Percentiles rank a stretch among this genome's conserved stretches.
Conservation (phyloP, 306 rosid genomes). For the Vigna unguiculata region DNA sequence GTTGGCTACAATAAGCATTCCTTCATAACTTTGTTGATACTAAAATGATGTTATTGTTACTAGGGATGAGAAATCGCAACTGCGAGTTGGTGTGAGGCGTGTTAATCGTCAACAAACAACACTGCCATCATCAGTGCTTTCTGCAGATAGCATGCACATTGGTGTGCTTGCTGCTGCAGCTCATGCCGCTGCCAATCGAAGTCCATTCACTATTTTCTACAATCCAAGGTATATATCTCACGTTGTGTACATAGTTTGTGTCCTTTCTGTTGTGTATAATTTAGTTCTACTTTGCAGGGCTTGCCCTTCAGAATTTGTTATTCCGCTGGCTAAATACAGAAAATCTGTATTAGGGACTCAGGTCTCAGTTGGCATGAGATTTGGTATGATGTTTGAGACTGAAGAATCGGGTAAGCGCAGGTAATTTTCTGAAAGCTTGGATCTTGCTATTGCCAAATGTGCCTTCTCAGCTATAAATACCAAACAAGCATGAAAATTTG, state of each 20-base stretch:
- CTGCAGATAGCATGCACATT: slow-evolving; percentile 99
- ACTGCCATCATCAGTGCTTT: slow-evolving; percentile 90
- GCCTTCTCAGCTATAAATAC: not conserved
- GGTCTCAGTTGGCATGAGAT: slow-evolving; percentile 95
- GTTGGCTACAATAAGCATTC: slow-evolving; percentile 15
- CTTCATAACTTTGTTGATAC: slow-evolving; percentile 8
- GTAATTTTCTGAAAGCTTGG: slow-evolving; percentile 53
- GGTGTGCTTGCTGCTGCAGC: slow-evolving; percentile 99
- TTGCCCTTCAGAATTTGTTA: slow-evolving; percentile 94
- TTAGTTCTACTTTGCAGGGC: slow-evolving; percentile 65
- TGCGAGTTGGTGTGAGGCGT: slow-evolving; percentile 90
- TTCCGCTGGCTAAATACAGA: slow-evolving; percentile 79
- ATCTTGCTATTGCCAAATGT: not conserved
- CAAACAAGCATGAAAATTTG: slow-evolving; percentile 25
- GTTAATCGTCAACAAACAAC: slow-evolving; percentile 93
- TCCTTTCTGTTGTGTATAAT: slow-evolving; percentile 16
- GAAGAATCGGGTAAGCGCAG: slow-evolving; percentile 98
- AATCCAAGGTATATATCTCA: slow-evolving; percentile 77
- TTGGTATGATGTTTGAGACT: slow-evolving; percentile 99
- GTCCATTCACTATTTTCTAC: slow-evolving; percentile 91
- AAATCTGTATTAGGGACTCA: slow-evolving; percentile 86
- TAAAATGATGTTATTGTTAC: slow-evolving; percentile 32
- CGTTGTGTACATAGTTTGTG: not conserved
- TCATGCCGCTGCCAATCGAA: slow-evolving; percentile 90
- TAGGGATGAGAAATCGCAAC: slow-evolving; percentile 94